Conservation (phyloP, 1,284 basidiomycete species). For the Entoloma clypeatum region DNA sequence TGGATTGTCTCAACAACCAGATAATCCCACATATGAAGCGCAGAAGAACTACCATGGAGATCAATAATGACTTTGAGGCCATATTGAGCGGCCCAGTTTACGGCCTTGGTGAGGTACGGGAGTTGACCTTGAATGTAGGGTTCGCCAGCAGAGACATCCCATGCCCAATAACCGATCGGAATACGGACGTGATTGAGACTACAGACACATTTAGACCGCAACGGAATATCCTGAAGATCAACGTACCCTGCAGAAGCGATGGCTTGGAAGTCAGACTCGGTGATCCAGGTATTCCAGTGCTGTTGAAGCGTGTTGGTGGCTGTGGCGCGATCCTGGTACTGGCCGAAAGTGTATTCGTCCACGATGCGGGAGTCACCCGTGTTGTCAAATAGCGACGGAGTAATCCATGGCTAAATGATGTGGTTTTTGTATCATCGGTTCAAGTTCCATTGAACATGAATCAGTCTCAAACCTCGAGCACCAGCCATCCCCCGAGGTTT, state of each 20-base stretch:
- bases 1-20: neutral
- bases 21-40: neutral
- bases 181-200: conserved; percentile 84
- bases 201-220: conserved; percentile 12
- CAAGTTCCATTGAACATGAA: neutral
- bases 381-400: conserved; percentile 79
- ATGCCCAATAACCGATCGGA: conserved; percentile 93
- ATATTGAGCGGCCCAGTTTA: conserved; percentile 74
- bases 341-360: conserved; percentile 86
- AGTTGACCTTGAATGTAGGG: conserved; percentile 83
- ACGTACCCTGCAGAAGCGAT: conserved; percentile 71
- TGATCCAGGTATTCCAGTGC: conserved; percentile 85
- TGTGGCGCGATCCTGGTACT: conserved; percentile 48
- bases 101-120: conserved; percentile 70
- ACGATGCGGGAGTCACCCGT: conserved; percentile 67
- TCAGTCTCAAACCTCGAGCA: conserved; percentile 69
- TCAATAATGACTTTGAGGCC: conserved; percentile 82
- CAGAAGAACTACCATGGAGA: conserved; percentile 57
- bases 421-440: neutral
- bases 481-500: conserved; percentile 79
- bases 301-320: conserved; percentile 49
- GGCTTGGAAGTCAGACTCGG: conserved; percentile 67
- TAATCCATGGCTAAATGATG: conserved; percentile 71
- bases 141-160: conserved; percentile 75
- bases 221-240: conserved; percentile 18